phyloP scores from a whole-genome alignment of 495 filamentous ascomycete genomes.

The Parmelia sp. region DNA sequence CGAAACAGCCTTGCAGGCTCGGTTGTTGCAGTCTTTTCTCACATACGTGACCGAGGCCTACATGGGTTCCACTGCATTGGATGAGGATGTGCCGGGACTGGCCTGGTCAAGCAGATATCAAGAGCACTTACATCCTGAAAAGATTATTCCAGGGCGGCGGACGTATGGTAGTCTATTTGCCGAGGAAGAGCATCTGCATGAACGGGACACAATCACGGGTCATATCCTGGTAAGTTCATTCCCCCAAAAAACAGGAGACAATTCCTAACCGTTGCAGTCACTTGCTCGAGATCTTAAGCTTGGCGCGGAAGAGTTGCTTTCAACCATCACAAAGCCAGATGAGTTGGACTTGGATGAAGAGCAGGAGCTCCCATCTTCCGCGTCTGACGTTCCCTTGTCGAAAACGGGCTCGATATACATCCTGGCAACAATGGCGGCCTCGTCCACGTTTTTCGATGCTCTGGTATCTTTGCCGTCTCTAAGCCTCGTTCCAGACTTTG shows the following conservation, averaged over 20 bases:
- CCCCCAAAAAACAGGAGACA: not conserved
- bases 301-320: conserved; percentile 45
- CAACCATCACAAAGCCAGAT: conserved; percentile 35
- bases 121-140: conserved; percentile 62
- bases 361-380: conserved; percentile 23
- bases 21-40: conserved; percentile 76
- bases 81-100: conserved; percentile 60
- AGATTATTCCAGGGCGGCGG: conserved; percentile 46
- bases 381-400: conserved; percentile 27
- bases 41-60: conserved; percentile 82
- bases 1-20: conserved; percentile 51
- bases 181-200: conserved; percentile 54
- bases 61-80: conserved; percentile 44
- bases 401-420: conserved; percentile 35
- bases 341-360: conserved; percentile 13
- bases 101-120: conserved; percentile 68
- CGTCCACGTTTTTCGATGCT: conserved; percentile 29
- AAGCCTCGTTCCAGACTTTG: conserved; percentile 36
- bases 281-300: conserved; percentile 65
- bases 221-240: conserved; percentile 59
- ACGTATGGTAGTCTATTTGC: conserved; percentile 58
- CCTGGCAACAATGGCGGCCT: conserved; percentile 33
- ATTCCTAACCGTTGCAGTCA: conserved; percentile 43
- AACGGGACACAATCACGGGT: conserved; percentile 64
- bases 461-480: conserved; percentile 14